Base-by-base conservation (phyloP, 2,329 filamentous ascomycete species). In the Lecanoromycetidae sp. region DNA sequence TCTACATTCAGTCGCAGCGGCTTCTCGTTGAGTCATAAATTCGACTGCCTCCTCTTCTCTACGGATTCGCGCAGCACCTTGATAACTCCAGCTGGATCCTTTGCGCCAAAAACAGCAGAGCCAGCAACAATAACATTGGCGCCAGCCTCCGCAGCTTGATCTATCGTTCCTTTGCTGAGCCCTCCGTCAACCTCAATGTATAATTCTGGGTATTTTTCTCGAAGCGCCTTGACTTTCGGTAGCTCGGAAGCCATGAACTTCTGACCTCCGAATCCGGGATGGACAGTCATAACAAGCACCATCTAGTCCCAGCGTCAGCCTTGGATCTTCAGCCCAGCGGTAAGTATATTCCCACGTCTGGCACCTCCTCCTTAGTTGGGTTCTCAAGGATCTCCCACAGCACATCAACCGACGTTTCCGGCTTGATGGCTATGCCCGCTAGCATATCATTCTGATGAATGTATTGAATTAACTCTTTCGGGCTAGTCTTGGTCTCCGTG, bases 101-200 rank as follows among this genome's bases (percentile, higher is more conserved):
- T 75, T 15, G 91, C 90, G 29, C 88, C 87, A 66, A 96, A 98
- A 6, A 98, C 87, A 33, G 91, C 91, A 59, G 86, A 94, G 25
- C 91, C 91, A 9, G 91, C 90, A 43, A 98, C 91, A 60, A 98
- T 98, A 48, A 98, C 91, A 59, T 98, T 98, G 46, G 91, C 91
- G 27, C 91, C 91, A 0, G 91, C 91, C 51, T 94, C 87, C 0
- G 91, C 91, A 6, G 91, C 91, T 61, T 90, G 84, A 58, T 91
- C 88, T 57, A 98, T 91, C 0, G 91, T 98, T 55, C 79, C 78
- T 45, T 87, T 80, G 1, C 87, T 87, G 36, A 98, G 66, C 3
- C 91, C 91, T 44, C 91, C 91, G 63, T 98, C 91, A 33, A 98
- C 90, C 68, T 98, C 91, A 58, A 98, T 98, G 68, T 95, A 91